Conservation (phyloP, 2,329 filamentous ascomycete genomes). For the Cladobotryum mycophilum region DNA sequence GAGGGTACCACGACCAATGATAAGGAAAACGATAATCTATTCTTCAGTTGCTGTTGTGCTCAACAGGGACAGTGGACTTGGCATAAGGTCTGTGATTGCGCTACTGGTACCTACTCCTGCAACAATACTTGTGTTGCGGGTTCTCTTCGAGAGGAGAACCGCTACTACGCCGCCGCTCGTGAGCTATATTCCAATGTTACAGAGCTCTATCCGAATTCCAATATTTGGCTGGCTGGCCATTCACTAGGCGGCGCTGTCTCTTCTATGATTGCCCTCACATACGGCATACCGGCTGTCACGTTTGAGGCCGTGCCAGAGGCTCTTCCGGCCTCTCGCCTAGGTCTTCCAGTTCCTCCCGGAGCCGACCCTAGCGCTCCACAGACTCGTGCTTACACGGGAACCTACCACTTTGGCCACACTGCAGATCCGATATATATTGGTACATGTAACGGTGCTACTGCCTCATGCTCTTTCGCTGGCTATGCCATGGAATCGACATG, state of each 20-base stretch:
- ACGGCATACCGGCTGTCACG: slow-evolving; percentile 82
- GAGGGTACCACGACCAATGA: slow-evolving; percentile 95
- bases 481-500: slow-evolving; percentile 94
- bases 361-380: slow-evolving; percentile 66
- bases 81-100: slow-evolving; percentile 90
- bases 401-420: slow-evolving; percentile 90
- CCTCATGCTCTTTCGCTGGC: slow-evolving; percentile 82
- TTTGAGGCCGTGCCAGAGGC: slow-evolving; percentile 93
- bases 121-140: slow-evolving; percentile 83
- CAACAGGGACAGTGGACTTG: slow-evolving; percentile 88
- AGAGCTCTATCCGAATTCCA: slow-evolving; percentile 74
- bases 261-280: slow-evolving; percentile 84
- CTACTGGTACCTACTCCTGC: slow-evolving; percentile 78
- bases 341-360: slow-evolving; percentile 78
- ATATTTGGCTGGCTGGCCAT: slow-evolving; percentile 87
- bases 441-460: slow-evolving; percentile 83
- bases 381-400: slow-evolving; percentile 63
- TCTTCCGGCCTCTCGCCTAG: slow-evolving; percentile 74
- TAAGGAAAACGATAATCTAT: slow-evolving; percentile 95
- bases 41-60: slow-evolving; percentile 95
- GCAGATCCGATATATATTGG: slow-evolving; percentile 95
- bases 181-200: slow-evolving; percentile 92
- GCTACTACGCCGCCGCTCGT: slow-evolving; percentile 83
- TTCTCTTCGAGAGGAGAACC: slow-evolving; percentile 72
- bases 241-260: slow-evolving; percentile 86